These are phyloP conservation scores for Candida mesenterica DNA, from an alignment of 1,139 yeast genomes.

Conservation along the genomic window DNA sequence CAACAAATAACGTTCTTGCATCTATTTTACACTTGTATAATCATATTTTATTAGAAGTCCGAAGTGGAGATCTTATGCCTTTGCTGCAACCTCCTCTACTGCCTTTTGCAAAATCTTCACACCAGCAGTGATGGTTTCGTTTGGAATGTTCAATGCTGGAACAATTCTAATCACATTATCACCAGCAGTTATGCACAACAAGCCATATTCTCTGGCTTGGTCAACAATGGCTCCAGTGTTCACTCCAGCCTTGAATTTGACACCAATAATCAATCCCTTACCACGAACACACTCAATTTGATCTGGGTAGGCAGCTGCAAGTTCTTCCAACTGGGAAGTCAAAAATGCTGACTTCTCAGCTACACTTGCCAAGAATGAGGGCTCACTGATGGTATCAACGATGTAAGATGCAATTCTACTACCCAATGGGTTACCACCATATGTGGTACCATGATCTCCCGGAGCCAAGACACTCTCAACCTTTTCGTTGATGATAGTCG, in stretches of 20 bases:
- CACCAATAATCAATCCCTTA: constrained; percentile 80
- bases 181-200: constrained; percentile 87
- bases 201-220: constrained; percentile 73
- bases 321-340: constrained; percentile 44
- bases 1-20: too few relatives aligned
- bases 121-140: constrained; percentile 67
- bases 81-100: constrained; percentile 15
- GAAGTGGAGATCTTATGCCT: not conserved
- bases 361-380: constrained; percentile 61
- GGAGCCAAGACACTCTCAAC: constrained; percentile 71
- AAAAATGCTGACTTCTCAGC: constrained; percentile 56
- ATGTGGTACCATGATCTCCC: constrained; percentile 98
- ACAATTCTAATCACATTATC: constrained; percentile 85
- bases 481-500: constrained; percentile 79
- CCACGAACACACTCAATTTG: constrained; percentile 75
- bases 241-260: constrained; percentile 58
- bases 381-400: constrained; percentile 60
- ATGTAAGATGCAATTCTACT: constrained; percentile 79
- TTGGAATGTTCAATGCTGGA: constrained; percentile 85
- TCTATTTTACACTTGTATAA: too few relatives aligned
- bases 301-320: constrained; percentile 57
- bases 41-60: too few relatives aligned
- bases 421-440: constrained; percentile 95
- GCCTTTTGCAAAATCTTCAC: constrained; percentile 60
- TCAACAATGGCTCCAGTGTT: constrained; percentile 67